Conservation (phyloP, 2,329 filamentous ascomycete species). For the Phaeosphaeriaceae sp. region DNA sequence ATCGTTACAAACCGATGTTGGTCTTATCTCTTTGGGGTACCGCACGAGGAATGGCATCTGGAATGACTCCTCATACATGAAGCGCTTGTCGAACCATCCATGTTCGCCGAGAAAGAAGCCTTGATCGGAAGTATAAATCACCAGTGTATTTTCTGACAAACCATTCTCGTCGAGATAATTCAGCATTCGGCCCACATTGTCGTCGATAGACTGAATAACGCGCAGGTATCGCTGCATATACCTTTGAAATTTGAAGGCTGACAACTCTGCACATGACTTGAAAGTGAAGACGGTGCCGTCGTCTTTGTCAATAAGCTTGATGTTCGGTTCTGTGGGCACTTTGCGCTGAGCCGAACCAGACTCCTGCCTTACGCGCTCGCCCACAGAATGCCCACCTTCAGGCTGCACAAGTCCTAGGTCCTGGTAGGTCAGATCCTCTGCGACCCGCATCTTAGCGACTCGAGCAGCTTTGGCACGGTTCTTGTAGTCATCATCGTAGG, state of each 20-base stretch:
- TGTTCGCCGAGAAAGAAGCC: conserved; percentile 65
- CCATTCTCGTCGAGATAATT: conserved; percentile 54
- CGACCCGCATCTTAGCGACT: conserved; percentile 60
- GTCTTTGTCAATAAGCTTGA: conserved; percentile 55
- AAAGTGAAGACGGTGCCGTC: conserved; percentile 57
- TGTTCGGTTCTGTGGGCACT: conserved; percentile 7
- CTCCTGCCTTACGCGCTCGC: conserved; percentile 34
- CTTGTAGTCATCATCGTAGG: conserved; percentile 62
- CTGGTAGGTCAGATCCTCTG: conserved; percentile 59
- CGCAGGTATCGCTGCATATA: conserved; percentile 57
- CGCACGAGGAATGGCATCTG: conserved; percentile 63
- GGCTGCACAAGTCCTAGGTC: conserved; percentile 60
- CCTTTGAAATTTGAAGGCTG: conserved; percentile 63
- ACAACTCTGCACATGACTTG: conserved; percentile 49
- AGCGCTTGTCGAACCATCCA: conserved; percentile 65
- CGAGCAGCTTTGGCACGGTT: conserved; percentile 58
- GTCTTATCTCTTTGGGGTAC: conserved; percentile 52
- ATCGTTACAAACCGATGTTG: conserved; percentile 52
- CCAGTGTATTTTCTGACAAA: conserved; percentile 55
- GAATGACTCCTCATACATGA: conserved; percentile 65
- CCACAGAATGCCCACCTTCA: conserved; percentile 54
- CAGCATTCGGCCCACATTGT: conserved; percentile 59
- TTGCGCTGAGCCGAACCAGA: too few species aligned
- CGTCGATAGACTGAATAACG: conserved; percentile 60
- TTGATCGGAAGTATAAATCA: conserved; percentile 63